These are phyloP conservation scores for Fusarium hainanense DNA, from an alignment of 2,329 filamentous ascomycete species.

Conservation along the genomic window DNA sequence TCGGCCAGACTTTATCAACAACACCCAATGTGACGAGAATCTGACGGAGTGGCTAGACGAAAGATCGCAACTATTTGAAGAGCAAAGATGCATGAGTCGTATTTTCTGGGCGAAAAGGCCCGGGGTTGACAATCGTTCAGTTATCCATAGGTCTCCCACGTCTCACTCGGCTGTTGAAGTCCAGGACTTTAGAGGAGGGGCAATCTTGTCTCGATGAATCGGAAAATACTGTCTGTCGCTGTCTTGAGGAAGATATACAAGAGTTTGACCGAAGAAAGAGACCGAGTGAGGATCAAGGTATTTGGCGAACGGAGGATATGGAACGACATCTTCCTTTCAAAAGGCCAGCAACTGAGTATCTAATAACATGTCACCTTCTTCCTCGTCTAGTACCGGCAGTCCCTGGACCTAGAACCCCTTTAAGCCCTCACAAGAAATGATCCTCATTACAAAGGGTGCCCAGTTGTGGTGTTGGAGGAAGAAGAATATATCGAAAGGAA, in stretches of 20 bases:
- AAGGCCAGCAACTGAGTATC: background rate
- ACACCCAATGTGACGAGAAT: conserved; percentile 33
- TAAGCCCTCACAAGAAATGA: background rate
- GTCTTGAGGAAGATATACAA: conserved; percentile 32
- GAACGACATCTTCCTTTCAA: conserved; percentile 1
- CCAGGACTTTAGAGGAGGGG: conserved; percentile 36
- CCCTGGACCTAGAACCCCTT: background rate
- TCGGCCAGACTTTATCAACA: conserved; percentile 28
- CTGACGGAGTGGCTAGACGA: conserved; percentile 39
- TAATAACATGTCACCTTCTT: background rate
- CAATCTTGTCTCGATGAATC: conserved; percentile 19
- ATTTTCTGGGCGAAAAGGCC: background rate
- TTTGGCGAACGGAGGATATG: conserved; percentile 35
- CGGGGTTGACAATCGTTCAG: conserved; percentile 4
- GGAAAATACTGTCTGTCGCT: conserved; percentile 13
- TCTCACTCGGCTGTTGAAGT: conserved; percentile 26
- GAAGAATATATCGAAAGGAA: background rate
- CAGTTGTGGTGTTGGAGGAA: background rate
- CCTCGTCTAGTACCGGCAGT: background rate
- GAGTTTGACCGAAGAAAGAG: conserved; percentile 23
- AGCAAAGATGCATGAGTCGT: conserved; percentile 36
- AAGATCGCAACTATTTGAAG: conserved; percentile 33
- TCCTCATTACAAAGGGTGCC: background rate
- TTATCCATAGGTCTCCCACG: conserved; percentile 33
- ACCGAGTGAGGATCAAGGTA: conserved; percentile 1